These are phyloP conservation scores for Penicillium sp. DNA, from an alignment of 2,329 filamentous ascomycete species.

Conservation along the genomic window DNA sequence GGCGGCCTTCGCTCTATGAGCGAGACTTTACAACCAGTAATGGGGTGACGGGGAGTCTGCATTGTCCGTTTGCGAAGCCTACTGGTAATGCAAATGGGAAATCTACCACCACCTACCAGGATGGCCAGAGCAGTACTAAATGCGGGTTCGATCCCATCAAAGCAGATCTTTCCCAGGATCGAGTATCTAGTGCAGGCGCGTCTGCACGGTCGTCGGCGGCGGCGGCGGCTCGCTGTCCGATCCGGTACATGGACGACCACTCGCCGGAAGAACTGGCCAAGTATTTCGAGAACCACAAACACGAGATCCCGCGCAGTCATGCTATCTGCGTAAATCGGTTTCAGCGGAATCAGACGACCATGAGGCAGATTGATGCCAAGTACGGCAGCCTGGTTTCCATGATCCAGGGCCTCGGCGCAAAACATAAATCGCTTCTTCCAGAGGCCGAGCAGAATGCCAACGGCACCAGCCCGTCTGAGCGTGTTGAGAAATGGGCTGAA, in stretches of 20 bases:
- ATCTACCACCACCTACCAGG: conserved; percentile 21
- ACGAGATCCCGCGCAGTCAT: conserved; percentile 89
- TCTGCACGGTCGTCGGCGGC: conserved; percentile 37
- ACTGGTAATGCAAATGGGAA: conserved; percentile 37
- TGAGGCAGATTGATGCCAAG: conserved; percentile 86
- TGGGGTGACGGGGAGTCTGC: conserved; percentile 73
- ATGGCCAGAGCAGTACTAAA: conserved; percentile 29
- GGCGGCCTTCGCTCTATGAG: conserved; percentile 67
- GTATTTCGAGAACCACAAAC: conserved; percentile 93
- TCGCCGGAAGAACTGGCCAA: conserved; percentile 88
- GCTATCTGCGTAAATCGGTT: conserved; percentile 88
- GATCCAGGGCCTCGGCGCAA: conserved; percentile 83
- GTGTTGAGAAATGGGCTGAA: conserved; percentile 83
- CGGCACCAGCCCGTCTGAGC: conserved; percentile 56
- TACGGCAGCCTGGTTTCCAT: conserved; percentile 82
- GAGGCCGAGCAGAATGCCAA: conserved; percentile 34
- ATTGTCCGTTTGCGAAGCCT: conserved; percentile 71
- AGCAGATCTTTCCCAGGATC: conserved; percentile 42
- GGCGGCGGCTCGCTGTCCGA: conserved; percentile 71
- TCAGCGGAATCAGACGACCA: conserved; percentile 72
- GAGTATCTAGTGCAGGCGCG: conserved; percentile 38
- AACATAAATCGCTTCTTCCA: conserved; percentile 83
- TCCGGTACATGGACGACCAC: conserved; percentile 87
- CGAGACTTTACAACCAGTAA: conserved; percentile 79
- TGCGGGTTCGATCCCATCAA: conserved; percentile 54